Conservation (phyloP, 164 flowering plant species). For the Cinnamomum chago region DNA sequence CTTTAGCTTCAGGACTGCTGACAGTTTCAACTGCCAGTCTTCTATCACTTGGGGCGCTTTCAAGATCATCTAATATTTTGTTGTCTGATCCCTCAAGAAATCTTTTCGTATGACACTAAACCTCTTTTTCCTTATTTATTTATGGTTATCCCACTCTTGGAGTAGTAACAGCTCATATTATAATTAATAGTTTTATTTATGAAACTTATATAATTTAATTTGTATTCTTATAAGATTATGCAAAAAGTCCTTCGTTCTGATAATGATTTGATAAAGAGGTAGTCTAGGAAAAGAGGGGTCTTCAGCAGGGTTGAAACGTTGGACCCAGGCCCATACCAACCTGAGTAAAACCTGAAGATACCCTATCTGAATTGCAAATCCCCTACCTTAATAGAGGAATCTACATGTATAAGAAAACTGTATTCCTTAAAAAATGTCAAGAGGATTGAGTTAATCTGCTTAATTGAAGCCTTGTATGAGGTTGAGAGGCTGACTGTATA, state of each 20-base stretch:
- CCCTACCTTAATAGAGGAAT: too few species aligned
- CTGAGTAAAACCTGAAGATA: too few species aligned
- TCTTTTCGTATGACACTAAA: conserved; percentile 60
- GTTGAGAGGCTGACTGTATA: too few species aligned
- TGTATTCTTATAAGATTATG: neutral
- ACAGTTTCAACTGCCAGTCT: conserved; percentile 75
- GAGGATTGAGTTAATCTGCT: too few species aligned
- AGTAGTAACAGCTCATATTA: neutral
- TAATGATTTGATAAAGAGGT: neutral
- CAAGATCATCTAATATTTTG: conserved; percentile 38
- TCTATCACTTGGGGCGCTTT: conserved; percentile 47
- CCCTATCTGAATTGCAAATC: too few species aligned
- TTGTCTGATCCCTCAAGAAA: conserved; percentile 64
- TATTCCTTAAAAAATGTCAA: too few species aligned
- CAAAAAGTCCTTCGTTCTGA: neutral
- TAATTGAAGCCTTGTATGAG: too few species aligned
- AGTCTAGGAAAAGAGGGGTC: too few species aligned
- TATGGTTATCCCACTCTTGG: neutral
- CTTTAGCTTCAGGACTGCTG: conserved; percentile 57
- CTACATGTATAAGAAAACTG: too few species aligned
- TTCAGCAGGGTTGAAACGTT: too few species aligned
- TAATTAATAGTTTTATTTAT: too few species aligned
- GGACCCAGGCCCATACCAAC: too few species aligned
- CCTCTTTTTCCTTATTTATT: neutral
- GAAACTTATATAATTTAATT: neutral